phyloP scores from a whole-genome alignment of 805 yeast species.

The Candida yuanshanica region DNA sequence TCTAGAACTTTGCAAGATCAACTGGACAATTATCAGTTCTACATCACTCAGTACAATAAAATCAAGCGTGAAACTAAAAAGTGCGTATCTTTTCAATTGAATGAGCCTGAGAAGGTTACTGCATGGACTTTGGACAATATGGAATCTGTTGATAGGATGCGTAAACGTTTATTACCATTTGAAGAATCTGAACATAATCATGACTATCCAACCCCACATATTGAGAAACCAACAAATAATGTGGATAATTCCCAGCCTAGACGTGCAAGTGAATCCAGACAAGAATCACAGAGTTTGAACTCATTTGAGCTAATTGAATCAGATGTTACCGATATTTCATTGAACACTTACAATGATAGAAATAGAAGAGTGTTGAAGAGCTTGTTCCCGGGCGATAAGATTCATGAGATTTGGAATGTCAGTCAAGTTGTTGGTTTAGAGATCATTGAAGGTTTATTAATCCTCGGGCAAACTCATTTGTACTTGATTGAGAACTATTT shows the following conservation, averaged over 20 bases:
- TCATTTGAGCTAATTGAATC: conserved; percentile 43
- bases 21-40: conserved; percentile 51
- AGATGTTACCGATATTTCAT: conserved; percentile 28
- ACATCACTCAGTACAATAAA: conserved; percentile 41
- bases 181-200: conserved; percentile 42
- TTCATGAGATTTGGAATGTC: conserved; percentile 68
- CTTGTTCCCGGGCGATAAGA: conserved; percentile 63
- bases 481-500: conserved; percentile 70
- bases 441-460: conserved; percentile 68
- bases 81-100: conserved; percentile 22
- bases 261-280: neutral
- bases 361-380: conserved; percentile 71
- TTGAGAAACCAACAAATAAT: conserved; percentile 26
- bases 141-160: conserved; percentile 65
- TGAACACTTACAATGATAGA: conserved; percentile 48
- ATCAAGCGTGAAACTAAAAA: conserved; percentile 39
- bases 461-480: conserved; percentile 57
- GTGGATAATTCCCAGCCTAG: neutral
- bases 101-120: conserved; percentile 14
- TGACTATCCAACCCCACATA: conserved; percentile 35
- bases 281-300: conserved; percentile 22
- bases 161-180: conserved; percentile 54
- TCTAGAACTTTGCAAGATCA: conserved; percentile 59
- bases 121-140: conserved; percentile 56
- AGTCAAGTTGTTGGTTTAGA: conserved; percentile 74